Conservation (phyloP, 1,284 basidiomycete genomes). For the Golubevia pallescens region DNA sequence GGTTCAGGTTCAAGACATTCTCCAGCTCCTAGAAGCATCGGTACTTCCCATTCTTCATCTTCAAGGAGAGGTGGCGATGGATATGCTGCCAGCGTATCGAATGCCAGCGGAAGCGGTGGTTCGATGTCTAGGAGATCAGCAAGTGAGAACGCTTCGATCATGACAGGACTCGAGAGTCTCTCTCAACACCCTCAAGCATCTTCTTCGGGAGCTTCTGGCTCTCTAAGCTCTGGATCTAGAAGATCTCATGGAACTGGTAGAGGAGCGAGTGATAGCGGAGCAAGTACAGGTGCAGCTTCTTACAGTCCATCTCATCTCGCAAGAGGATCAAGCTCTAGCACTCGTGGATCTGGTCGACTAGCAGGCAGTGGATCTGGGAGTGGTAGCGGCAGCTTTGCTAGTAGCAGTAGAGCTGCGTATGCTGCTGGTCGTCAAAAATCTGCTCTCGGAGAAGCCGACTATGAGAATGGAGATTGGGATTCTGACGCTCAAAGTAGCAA, state of each 20-base stretch:
- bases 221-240: neutral
- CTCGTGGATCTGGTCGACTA: conserved; percentile 13
- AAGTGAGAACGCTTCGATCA: neutral
- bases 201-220: neutral
- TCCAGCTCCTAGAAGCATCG: neutral
- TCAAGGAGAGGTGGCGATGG: conserved; percentile 8
- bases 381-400: neutral
- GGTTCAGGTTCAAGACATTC: neutral
- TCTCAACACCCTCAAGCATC: neutral
- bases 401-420: neutral
- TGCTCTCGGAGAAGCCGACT: conserved; percentile 7
- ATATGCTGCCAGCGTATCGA: conserved; percentile 28
- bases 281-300: conserved; percentile 37
- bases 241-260: conserved; percentile 2
- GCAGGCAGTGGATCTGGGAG: neutral
- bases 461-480: conserved; percentile 5
- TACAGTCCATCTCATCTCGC: conserved; percentile 30
- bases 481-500: conserved; percentile 21
- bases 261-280: conserved; percentile 21
- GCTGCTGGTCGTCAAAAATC: neutral
- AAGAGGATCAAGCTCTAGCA: conserved; percentile 28
- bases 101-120: conserved; percentile 5
- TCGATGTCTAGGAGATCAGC: neutral
- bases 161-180: neutral
- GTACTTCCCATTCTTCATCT: neutral